Evolutionary conservation across 106 monocot species (phyloP).

Genomic region (Dioscorea dumetorum): DNA sequence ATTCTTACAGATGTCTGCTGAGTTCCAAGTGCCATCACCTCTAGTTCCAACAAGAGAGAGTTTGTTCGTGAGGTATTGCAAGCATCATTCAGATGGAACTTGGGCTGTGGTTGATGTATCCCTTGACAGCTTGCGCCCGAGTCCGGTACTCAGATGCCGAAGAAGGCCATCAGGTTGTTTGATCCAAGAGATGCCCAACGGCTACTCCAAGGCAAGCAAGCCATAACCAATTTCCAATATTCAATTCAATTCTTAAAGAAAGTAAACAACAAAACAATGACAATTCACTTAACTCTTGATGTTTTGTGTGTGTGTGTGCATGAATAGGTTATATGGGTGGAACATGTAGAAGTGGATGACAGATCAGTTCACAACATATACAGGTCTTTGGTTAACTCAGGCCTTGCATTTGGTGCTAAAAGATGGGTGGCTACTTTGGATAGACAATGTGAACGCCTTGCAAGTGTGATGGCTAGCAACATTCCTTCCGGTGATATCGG

Average conservation of each 20-base stretch:
- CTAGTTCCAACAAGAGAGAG: conserved; percentile 87
- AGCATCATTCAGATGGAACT: conserved; percentile 80
- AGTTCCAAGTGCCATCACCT: conserved; percentile 93
- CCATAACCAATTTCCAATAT: neutral
- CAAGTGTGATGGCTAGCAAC: conserved; percentile 71
- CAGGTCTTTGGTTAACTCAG: conserved; percentile 68
- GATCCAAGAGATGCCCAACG: conserved; percentile 98
- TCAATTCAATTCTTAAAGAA: neutral
- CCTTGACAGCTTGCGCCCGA: conserved; percentile 68
- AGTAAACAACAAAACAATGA: neutral
- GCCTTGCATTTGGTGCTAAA: conserved; percentile 84
- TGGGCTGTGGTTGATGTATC: conserved; percentile 98
- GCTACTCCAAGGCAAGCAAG: conserved; percentile 75
- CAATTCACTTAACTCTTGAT: neutral
- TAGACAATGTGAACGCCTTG: conserved; percentile 82
- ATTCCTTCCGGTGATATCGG: conserved; percentile 63
- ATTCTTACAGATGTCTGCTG: conserved; percentile 69
- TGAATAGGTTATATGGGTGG: conserved; percentile 80
- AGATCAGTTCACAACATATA: conserved; percentile 76
- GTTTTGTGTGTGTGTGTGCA: neutral
- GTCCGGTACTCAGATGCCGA: conserved; percentile 46
- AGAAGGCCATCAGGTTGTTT: conserved; percentile 89
- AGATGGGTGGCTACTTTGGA: conserved; percentile 78
- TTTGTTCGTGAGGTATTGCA: conserved; percentile 86
- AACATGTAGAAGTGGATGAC: conserved; percentile 88